These are phyloP conservation scores for Celoporthe dispersa DNA, from an alignment of 2,329 filamentous ascomycete species.

Conservation along the genomic window DNA sequence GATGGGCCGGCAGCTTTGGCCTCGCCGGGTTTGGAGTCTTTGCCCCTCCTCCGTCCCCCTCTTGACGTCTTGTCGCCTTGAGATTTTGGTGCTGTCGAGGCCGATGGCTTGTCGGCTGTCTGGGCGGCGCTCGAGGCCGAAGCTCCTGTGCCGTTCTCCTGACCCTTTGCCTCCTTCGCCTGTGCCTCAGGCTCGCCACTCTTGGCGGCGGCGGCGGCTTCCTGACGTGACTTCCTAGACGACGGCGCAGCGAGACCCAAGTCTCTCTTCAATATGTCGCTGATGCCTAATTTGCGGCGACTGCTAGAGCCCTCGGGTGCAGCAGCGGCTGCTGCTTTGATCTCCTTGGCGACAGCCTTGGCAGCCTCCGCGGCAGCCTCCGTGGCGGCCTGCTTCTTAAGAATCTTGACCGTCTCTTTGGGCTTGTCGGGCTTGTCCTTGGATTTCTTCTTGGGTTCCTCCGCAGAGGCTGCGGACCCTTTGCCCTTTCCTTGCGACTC, in stretches of 20 bases:
- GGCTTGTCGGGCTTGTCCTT: conserved; percentile 60
- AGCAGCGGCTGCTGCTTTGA: conserved; percentile 33
- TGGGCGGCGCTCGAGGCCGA: conserved; percentile 30
- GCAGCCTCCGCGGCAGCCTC: conserved; percentile 54
- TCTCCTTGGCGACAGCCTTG: conserved; percentile 47
- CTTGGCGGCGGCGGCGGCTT: conserved; percentile 27
- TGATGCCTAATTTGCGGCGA: conserved; percentile 60
- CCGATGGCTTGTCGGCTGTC: conserved; percentile 26
- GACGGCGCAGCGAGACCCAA: conserved; percentile 67
- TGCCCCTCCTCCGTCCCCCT: conserved; percentile 32
- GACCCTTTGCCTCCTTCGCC: conserved; percentile 41
- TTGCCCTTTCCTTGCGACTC: conserved; percentile 60
- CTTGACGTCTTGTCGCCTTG: conserved; percentile 29
- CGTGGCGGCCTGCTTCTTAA: conserved; percentile 61
- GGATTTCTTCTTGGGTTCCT: conserved; percentile 56
- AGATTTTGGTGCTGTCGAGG: conserved; percentile 39
- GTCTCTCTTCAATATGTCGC: conserved; percentile 68
- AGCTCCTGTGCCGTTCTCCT: conserved; percentile 24
- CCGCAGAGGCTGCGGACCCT: conserved; percentile 38
- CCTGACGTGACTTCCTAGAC: conserved; percentile 62
- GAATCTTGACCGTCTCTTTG: conserved; percentile 66
- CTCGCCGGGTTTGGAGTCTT: conserved; percentile 30
- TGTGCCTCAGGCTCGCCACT: conserved; percentile 56
- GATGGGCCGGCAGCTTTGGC: conserved; percentile 35
- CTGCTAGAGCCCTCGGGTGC: conserved; percentile 54